A percentile compares a stretch with the other conserved stretches of the same genome.
Conservation (phyloP, 768 basidiomycete genomes). For the Russula sp. region DNA sequence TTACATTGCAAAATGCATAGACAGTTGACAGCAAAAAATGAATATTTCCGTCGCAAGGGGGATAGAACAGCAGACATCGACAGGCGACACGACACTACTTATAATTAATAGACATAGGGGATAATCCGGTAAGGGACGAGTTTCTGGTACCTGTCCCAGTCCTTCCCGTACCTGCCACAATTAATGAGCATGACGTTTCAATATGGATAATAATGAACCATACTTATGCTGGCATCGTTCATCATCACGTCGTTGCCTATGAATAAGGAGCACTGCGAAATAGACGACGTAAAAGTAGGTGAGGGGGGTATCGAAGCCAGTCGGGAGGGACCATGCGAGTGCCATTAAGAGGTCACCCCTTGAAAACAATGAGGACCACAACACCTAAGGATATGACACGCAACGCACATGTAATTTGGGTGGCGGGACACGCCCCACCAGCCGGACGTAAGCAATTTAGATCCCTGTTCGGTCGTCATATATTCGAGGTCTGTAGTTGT, state of each 20-base stretch:
- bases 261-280: slow-evolving; percentile 84
- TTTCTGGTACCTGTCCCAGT: slow-evolving; percentile 89
- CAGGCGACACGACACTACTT: not conserved
- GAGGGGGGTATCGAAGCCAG: slow-evolving; percentile 86
- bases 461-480: slow-evolving; percentile 79
- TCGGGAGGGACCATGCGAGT: slow-evolving; percentile 89
- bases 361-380: slow-evolving; percentile 2
- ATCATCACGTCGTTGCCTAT: slow-evolving; percentile 88
- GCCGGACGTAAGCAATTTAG: slow-evolving; percentile 88
- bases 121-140: slow-evolving; percentile 84
- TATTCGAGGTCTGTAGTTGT: slow-evolving; percentile 60
- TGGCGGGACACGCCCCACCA: slow-evolving; percentile 98
- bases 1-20: slow-evolving; percentile 1
- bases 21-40: not conserved
- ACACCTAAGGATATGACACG: not conserved
- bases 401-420: slow-evolving; percentile 79
- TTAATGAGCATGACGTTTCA: slow-evolving; percentile 6
- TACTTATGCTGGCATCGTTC: slow-evolving; percentile 79
- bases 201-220: not conserved
- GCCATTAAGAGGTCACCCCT: slow-evolving; percentile 89
- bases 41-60: not conserved
- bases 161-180: slow-evolving; percentile 76
- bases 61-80: not conserved
- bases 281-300: slow-evolving; percentile 94
- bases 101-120: slow-evolving; percentile 68